Evolutionary conservation across 1,284 basidiomycete species (phyloP), one percentile per base, ranked within the genome.

Genomic region (Microbotryomycetes sp.): DNA sequence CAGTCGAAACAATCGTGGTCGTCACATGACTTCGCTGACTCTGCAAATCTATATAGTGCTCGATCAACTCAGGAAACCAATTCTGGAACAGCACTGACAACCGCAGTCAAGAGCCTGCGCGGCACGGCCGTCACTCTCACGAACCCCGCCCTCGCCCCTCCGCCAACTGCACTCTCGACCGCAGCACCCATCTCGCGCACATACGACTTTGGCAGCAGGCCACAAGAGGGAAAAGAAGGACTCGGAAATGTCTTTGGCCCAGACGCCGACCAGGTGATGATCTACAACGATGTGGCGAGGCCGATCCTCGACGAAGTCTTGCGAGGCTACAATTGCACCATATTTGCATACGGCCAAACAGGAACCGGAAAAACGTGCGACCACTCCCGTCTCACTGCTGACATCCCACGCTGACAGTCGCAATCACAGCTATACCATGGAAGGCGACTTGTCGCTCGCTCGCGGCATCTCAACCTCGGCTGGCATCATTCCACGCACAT

Each of bases 311-410:
- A 91, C 52, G 90, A 99, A 75, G 93, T 98, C 45, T 77, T 97
- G 53, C 80, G 84, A 72, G 96, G 96, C 3, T 99, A 97, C 79
- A 98, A 98, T 73, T 98, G 96, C 74, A 98, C 96, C 0, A 81
- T 98, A 35, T 98, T 98, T 78, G 94, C 94, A 3, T 99, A 99
- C 73, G 96, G 96, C 3, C 96, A 98, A 76, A 99, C 96, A 0
- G 96, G 96, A 5, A 97, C 96, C 0, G 96, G 96, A 18, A 99
- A 99, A 79, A 98, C 96, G 87, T 96, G 73, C 73, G 88, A 61
- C 45, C 6, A 13, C 6, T 13, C 2, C n/a, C 7, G 5, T 5
- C 3, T 11, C 23, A 28, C 23, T 48, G 3, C n/a, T 24, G 18
- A 4, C 35, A 5, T 4, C 24, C 51, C 45, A 23, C 31, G 16